Percentiles rank a stretch among this genome's conserved stretches.
Evolutionary conservation across 2,329 filamentous ascomycete genomes (phyloP).

Genomic region (Colletotrichum noveboracense): DNA sequence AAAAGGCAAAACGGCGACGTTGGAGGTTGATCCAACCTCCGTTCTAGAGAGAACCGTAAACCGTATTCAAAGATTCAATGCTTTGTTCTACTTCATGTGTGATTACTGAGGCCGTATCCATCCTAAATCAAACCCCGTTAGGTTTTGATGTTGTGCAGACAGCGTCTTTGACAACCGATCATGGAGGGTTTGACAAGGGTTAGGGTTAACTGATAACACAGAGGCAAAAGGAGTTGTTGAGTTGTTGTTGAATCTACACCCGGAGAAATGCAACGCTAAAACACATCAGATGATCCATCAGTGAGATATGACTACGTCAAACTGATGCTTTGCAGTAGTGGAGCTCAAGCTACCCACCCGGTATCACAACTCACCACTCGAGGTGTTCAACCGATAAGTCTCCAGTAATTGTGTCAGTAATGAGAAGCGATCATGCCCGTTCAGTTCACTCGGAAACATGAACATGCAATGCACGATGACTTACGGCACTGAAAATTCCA

Average conservation of each 20-base stretch:
- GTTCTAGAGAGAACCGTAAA: not conserved
- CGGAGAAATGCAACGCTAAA: not conserved
- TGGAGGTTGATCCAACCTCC: not conserved
- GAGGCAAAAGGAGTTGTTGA: no score
- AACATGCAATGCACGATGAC: not conserved
- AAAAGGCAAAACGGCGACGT: not conserved
- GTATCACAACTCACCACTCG: not conserved
- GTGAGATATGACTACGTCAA: not conserved
- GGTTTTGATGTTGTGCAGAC: not conserved
- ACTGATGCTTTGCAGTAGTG: not conserved
- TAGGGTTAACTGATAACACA: not conserved
- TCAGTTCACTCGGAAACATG: fast-evolving
- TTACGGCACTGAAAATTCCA: fast-evolving
- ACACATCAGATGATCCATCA: fast-evolving
- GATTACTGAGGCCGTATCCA: not conserved
- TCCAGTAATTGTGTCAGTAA: not conserved
- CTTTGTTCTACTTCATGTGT: not conserved
- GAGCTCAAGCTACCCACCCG: not conserved
- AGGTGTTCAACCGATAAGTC: not conserved
- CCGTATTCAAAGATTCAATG: not conserved
- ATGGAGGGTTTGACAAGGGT: not conserved
- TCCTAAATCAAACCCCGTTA: fast-evolving
- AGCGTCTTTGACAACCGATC: not conserved
- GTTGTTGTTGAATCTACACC: not conserved
- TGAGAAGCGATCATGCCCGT: not conserved